Evolutionary conservation across 441 rosid genomes (phyloP).

Genomic region (Eutrema salsugineum): DNA sequence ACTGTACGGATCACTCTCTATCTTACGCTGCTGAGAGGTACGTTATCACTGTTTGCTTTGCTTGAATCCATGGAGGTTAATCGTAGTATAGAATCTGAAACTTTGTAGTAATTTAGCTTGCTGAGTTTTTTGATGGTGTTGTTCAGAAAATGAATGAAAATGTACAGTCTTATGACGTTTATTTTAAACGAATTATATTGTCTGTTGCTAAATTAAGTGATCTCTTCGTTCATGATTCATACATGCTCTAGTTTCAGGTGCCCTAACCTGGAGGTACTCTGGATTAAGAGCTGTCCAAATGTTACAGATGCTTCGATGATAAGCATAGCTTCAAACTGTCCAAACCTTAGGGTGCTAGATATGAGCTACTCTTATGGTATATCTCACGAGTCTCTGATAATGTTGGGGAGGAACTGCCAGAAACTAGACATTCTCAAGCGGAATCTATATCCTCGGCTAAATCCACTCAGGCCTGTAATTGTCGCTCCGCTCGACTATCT

Average conservation of each 20-base stretch:
- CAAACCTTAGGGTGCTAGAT: constrained; percentile 57
- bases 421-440: constrained; percentile 57
- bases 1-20: constrained; percentile 73
- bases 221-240: not conserved
- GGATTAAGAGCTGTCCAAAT: constrained; percentile 57
- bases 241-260: constrained; percentile 41
- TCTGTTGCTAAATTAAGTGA: not conserved
- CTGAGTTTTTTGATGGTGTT: no score
- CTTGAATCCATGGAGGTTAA: no score
- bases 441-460: constrained; percentile 53
- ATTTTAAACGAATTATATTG: no score
- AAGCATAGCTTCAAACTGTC: constrained; percentile 51
- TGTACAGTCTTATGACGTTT: no score
- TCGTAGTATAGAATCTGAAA: no score
- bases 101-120: not conserved
- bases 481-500: constrained; percentile 57
- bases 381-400: constrained; percentile 51
- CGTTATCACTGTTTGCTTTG: not conserved
- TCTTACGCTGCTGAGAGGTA: constrained; percentile 64
- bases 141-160: no score
- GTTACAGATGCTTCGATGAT: constrained; percentile 64
- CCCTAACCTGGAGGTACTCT: constrained; percentile 55
- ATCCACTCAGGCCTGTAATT: constrained; percentile 40
- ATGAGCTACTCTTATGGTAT: constrained; percentile 70
- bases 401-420: constrained; percentile 55